Conservation (phyloP, 352 stramenopile species). For the Lagenidium sp. region DNA sequence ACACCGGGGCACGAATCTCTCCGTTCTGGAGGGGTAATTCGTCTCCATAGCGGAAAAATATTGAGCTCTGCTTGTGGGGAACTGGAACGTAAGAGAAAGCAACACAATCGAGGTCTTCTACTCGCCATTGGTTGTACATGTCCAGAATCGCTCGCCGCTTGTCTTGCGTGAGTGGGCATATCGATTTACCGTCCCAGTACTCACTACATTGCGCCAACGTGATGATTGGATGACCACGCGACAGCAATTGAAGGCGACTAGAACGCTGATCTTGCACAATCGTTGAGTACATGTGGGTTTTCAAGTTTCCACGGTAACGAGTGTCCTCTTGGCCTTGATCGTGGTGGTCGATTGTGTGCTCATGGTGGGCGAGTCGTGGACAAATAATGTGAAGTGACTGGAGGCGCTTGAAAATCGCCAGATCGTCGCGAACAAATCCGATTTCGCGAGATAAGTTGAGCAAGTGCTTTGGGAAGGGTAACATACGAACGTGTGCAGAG, state of each 20-base stretch:
- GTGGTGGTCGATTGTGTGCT: constrained; percentile 81
- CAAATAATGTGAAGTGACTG: constrained; percentile 82
- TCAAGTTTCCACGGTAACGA: constrained; percentile 73
- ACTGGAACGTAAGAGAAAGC: constrained; percentile 79
- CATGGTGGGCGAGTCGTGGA: constrained; percentile 64
- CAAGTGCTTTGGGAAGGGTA: constrained; percentile 77
- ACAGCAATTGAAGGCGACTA: constrained; percentile 72
- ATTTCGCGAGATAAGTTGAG: constrained; percentile 76
- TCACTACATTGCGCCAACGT: constrained; percentile 70
- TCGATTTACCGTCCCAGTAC: constrained; percentile 85
- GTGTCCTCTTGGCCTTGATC: constrained; percentile 81
- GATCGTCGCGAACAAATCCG: constrained; percentile 65
- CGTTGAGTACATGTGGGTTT: constrained; percentile 81
- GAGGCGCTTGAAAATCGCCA: constrained; percentile 47
- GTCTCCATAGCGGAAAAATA: constrained; percentile 30
- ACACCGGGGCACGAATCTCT: constrained; percentile 55
- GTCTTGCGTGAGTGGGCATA: constrained; percentile 72
- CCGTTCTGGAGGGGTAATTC: constrained; percentile 10
- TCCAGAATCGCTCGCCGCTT: constrained; percentile 75
- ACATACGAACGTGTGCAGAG: constrained; percentile 76
- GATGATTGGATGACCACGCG: constrained; percentile 64
- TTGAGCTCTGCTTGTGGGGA: constrained; percentile 49
- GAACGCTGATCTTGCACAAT: constrained; percentile 76
- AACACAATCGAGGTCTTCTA: constrained; percentile 80
- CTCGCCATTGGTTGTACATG: constrained; percentile 86